These are phyloP conservation scores for Oehlia diaphana DNA, from an alignment of 192 early-diverging fungal species.

Conservation along the genomic window DNA sequence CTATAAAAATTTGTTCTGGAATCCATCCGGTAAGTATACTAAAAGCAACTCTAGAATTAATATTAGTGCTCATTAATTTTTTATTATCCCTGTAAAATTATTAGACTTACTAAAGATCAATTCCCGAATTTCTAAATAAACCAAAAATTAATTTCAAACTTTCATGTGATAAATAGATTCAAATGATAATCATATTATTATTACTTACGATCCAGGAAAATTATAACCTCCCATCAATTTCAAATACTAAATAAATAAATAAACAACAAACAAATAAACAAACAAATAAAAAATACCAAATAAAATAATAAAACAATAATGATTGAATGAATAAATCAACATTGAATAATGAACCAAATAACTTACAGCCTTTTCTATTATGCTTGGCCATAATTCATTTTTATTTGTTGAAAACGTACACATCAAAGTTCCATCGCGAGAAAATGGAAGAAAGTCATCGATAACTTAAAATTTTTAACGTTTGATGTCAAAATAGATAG, in stretches of 20 bases:
- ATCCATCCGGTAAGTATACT: conserved; percentile 91
- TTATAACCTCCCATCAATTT: conserved; percentile 96
- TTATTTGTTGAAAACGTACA: conserved; percentile 82
- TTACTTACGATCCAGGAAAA: conserved; percentile 83
- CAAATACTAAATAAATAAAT: conserved; percentile 60
- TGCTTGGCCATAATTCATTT: conserved; percentile 79
- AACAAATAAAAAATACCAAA: neutral
- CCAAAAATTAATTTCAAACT: conserved; percentile 9
- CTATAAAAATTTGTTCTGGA: conserved; percentile 87
- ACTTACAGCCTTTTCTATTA: conserved; percentile 86
- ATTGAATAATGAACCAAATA: neutral
- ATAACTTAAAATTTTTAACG: conserved; percentile 55
- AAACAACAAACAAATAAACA: neutral
- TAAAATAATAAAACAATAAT: neutral
- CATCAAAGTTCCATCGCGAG: conserved; percentile 70
- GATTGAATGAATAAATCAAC: neutral
- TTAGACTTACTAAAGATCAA: conserved; percentile 72
- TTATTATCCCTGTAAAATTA: neutral
- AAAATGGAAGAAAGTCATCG: conserved; percentile 85
- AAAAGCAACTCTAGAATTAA: conserved; percentile 7
- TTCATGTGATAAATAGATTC: neutral
- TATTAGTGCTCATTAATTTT: neutral
- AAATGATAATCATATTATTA: neutral
- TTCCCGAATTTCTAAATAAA: conserved; percentile 75
- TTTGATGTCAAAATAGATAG: neutral